These are phyloP conservation scores for Xylaria acuta DNA, from an alignment of 495 filamentous ascomycete genomes.

Conservation along the genomic window DNA sequence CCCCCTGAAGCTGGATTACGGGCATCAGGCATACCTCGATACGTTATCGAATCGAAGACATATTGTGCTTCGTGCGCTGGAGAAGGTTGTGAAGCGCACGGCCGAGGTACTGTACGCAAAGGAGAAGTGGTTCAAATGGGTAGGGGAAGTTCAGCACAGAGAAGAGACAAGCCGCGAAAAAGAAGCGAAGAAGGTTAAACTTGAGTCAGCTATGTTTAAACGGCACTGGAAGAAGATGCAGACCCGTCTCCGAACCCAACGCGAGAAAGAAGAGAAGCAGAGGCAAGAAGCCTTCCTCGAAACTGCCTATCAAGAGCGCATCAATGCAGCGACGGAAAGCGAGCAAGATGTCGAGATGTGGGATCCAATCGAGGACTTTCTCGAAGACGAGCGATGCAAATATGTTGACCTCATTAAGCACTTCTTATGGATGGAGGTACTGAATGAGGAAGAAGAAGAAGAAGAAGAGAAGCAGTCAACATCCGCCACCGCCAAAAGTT, in stretches of 20 bases:
- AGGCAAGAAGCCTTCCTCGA: conserved; percentile 55
- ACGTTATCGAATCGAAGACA: conserved; percentile 50
- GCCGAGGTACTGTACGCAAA: conserved; percentile 54
- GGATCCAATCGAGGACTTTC: conserved; percentile 61
- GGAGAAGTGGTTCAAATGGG: conserved; percentile 59
- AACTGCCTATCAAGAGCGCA: conserved; percentile 49
- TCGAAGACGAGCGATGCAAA: conserved; percentile 52
- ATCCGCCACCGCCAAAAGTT: conserved; percentile 24
- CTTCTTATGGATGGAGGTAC: conserved; percentile 51
- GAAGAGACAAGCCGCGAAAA: conserved; percentile 56
- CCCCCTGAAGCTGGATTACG: conserved; percentile 52
- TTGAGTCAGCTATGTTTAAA: conserved; percentile 57
- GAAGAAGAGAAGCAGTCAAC: conserved; percentile 28
- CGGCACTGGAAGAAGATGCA: conserved; percentile 52
- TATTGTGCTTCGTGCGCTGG: conserved; percentile 50
- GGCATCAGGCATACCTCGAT: conserved; percentile 54
- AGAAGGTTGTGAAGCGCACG: conserved; percentile 53
- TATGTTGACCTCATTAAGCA: conserved; percentile 52
- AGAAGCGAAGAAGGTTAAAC: conserved; percentile 60
- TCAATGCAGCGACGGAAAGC: conserved; percentile 41
- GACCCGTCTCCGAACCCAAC: conserved; percentile 40
- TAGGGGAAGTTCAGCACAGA: conserved; percentile 50
- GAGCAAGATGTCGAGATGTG: conserved; percentile 49
- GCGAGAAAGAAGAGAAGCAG: conserved; percentile 50
- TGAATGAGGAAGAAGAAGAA: conserved; percentile 25